A percentile compares a stretch with the other conserved stretches of the same genome.
Evolutionary conservation across 2,329 filamentous ascomycete species (phyloP).

Genomic region (Neopestalotiopsis clavispora): DNA sequence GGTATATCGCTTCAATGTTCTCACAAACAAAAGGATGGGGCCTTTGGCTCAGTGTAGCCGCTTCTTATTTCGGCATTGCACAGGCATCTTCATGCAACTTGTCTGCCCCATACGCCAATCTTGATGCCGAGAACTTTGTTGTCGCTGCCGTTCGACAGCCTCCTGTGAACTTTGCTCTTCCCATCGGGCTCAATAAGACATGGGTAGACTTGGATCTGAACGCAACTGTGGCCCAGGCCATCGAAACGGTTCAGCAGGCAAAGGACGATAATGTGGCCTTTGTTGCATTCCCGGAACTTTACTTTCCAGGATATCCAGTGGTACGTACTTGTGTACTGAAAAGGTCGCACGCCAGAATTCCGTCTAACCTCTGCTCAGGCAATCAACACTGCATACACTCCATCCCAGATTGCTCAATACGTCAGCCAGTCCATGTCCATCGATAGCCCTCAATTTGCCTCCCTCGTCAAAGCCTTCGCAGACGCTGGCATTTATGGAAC

Average conservation of each 20-base stretch:
- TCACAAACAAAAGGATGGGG: too few species aligned
- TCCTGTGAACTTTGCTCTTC: constrained; percentile 8
- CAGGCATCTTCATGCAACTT: too few species aligned
- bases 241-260: neutral
- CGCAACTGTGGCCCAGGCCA: neutral
- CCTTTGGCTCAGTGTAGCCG: too few species aligned
- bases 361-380: neutral
- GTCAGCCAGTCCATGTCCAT: constrained; percentile 2
- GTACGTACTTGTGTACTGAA: neutral
- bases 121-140: neutral
- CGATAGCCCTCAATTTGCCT: neutral
- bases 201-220: constrained; percentile 6
- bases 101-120: too few species aligned
- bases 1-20: too few species aligned
- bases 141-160: constrained; percentile 1
- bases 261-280: constrained; percentile 1
- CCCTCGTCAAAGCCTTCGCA: neutral
- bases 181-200: constrained; percentile 2
- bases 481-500: neutral
- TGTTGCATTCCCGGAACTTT: neutral
- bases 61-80: too few species aligned
- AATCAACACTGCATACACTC: neutral
- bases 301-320: neutral
- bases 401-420: neutral
- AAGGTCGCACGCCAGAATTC: neutral